Percentiles rank a stretch among this genome's conserved stretches.
Conservation (phyloP, 345 rosid genomes). For the Turritis glabra region DNA sequence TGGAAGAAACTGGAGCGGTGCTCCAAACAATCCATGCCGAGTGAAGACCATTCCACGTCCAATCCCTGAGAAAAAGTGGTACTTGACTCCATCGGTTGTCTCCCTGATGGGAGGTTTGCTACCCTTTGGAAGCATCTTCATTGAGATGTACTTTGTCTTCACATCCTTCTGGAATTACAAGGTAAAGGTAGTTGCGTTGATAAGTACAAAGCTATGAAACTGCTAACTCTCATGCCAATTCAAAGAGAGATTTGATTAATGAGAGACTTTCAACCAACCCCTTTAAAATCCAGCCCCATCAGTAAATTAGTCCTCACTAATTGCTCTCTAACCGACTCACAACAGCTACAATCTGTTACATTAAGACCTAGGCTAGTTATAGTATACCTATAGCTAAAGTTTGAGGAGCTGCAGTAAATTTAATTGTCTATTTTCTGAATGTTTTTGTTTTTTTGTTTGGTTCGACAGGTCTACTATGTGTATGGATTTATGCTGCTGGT, state of each 20-base stretch:
- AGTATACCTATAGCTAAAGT: not conserved
- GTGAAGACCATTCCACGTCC: constrained; percentile 97
- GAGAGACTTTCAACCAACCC: not conserved
- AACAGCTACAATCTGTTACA: not conserved
- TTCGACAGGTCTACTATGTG: constrained; percentile 81
- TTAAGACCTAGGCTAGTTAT: not conserved
- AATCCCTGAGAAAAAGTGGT: constrained; percentile 96
- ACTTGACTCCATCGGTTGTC: constrained; percentile 87
- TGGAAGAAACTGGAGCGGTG: constrained; percentile 95
- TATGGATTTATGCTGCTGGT: constrained; percentile 92
- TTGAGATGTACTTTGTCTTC: constrained; percentile 97
- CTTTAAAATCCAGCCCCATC: not conserved
- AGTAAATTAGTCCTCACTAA: not conserved
- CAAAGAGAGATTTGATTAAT: not conserved
- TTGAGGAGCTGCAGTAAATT: not conserved
- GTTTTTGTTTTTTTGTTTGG: not conserved
- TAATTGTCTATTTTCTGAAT: not conserved
- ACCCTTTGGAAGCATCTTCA: constrained; percentile 96
- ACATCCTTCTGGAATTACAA: constrained; percentile 99
- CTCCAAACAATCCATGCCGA: constrained; percentile 95
- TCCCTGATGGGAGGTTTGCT: constrained; percentile 92
- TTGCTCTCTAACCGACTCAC: not conserved
- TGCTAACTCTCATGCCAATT: not conserved
- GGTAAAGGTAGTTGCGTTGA: constrained; percentile 46
- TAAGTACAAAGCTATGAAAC: not conserved